Evolutionary conservation across 2,329 filamentous ascomycete genomes (phyloP), one percentile per base, ranked within the genome.

Genomic region (Aspergillus vadensis): DNA sequence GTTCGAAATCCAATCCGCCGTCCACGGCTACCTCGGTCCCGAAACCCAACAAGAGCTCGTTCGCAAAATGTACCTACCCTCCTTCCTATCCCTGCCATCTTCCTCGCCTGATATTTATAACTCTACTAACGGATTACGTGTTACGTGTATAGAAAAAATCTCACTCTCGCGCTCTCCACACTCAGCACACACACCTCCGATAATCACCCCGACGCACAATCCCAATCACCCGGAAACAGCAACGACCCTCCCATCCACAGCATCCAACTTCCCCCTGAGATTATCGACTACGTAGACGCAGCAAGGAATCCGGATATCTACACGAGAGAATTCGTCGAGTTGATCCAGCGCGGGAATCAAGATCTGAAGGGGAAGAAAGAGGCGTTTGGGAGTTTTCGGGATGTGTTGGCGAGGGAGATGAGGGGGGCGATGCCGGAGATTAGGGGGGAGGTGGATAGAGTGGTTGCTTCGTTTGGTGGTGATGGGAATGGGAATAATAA

Each of bases 291-390:
- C 70, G 85, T 89, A 36, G 85, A 88, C 67, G 78, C 81, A 19
- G 82, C 84, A 17, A 83, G 86, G 21, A 89, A 89, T 68, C 86
- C 86, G 7, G 86, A 88, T 67, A 88, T 88, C 65, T 88, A 87
- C 73, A 88, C 85, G 8, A 81, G 86, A 49, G 85, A 88, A 66
- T 87, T 88, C 64, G 84, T 88, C 48, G 86, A 89, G 73, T 77
- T 85, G 27, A 84, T 86, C 8, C 86, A 88, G 76, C 80, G 82
- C 62, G 82, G 83, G 52, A 89, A 89, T 64, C 85, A 87, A 69
- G 82, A 85, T 72, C 74, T 88, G 55, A 86, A 85, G 66, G 86
- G 86, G 32, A 85, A 85, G 67, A 80, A 79, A 58, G 81, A 86
- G 67, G 86, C 85, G 1, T 88, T 86, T 72, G 81, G 79, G 10